Base-by-base conservation (phyloP, 2,329 filamentous ascomycete species). In the Cladophialophora bantiana region DNA sequence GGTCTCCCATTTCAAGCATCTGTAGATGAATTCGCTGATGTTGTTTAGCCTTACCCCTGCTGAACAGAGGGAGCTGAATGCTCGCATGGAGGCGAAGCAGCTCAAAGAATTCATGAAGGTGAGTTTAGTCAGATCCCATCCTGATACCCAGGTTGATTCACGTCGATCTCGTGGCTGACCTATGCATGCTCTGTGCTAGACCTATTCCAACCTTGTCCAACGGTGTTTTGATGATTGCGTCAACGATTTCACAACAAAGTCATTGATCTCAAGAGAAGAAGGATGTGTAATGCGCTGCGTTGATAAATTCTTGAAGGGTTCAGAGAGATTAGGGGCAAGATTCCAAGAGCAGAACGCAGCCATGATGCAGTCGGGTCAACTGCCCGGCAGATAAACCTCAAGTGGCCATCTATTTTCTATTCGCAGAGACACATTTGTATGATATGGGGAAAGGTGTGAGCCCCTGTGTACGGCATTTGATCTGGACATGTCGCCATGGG, bases 31-130 rank as follows among this genome's bases (percentile, higher is more conserved):
- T 15, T 36, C 10, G 42, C 48, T 68, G 26, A 61, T 38, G 20
- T 26, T 12, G n/a, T 15, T 13, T 75, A 90, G 89, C 74, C 90
- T 96, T 78, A 92, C 87, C 74, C 78, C 85, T 75, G 80, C 88
- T 75, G 94, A 98, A 85, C 92, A 96, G 85, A 91, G 92, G 83
- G 92, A 95, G 86, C 91, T 99, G 78, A 90, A 96, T 82, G 83
- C 88, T 83, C 93, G 95, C 81, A 94, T 99, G 88, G 93, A 98
- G 85, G 91, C 92, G 83, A 96, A 95, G 83, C 95, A 99, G 83
- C 92, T 99, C 86, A 97, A 97, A 84, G 94, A 98, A 79, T 98
- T 99, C 79, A 97, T 98, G 90, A 91, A 88, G 76, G 95, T 98
- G 86, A 74, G 92, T 85, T 64, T 13, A 36, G 64, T 68, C 55